Evolutionary conservation across 805 yeast species (phyloP), one percentile per base, ranked within the genome.

Genomic region (Wickerhamomyces alni): DNA sequence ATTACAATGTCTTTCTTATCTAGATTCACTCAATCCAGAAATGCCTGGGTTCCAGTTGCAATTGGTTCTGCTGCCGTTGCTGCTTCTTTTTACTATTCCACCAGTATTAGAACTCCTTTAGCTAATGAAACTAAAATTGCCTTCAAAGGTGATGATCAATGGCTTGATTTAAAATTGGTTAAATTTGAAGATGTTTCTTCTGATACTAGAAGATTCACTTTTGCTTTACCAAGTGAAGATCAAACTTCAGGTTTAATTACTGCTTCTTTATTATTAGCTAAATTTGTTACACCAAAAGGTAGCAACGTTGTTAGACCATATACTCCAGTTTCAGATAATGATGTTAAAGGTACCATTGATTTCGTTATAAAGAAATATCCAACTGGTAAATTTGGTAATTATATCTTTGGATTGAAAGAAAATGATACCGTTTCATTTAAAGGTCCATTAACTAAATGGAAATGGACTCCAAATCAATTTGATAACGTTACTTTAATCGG

Each of bases 371-470:
- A 93, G 76, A 76, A 70, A 46, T 93, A 93, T 69, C 83, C 80
- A 37, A 75, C 72, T 40, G 97, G 98, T 55, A 83, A 85, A 67
- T 80, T 88, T 77, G 76, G 91, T 39, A 69, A 69, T 57, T 93
- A 87, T 66, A 64, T 87, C 43, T 76, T 73, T 61, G 64, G 65
- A 44, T 76, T 91, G 60, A 80, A 83, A 63, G 77, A 75, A 44
- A 76, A 82, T 55, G 98, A 93, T 56, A 77, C 88, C 37, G 73
- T 93, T 41, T 67, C 95, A 9, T 84, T 93, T 75, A 91, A 88
- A 72, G 99, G 99, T 37, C 98, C 98, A 49, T 75, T 88, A 50
- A 70, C 74, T 56, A 93, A 93, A 72, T 89, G 93, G 86, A 78
- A 82, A 61, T 87, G 94, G 87, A 74, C 74, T 54, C 83, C 91